phyloP scores from a whole-genome alignment of 768 basidiomycete species.

The Naganishia onofrii region DNA sequence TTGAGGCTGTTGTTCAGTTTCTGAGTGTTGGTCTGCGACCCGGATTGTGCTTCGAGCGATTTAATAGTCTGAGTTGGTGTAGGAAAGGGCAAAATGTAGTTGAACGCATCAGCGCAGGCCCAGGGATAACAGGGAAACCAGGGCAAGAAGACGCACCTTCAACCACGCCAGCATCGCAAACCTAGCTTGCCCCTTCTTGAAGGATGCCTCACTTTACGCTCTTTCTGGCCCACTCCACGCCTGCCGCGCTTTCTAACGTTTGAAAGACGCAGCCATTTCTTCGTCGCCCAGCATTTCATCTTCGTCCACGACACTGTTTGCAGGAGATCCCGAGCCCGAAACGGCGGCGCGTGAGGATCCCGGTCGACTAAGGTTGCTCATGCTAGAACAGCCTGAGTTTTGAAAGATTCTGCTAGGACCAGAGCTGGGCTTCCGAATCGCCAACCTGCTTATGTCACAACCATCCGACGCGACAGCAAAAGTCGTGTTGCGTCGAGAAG shows the following conservation, averaged over 20 bases:
- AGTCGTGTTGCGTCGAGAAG: not conserved
- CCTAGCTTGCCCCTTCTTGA: constrained; percentile 32
- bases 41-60: constrained; percentile 34
- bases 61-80: constrained; percentile 28
- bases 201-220: constrained; percentile 38
- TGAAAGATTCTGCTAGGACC: constrained; percentile 1
- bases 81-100: too few species aligned
- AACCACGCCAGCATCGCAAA: constrained; percentile 37
- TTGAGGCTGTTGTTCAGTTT: constrained; percentile 27
- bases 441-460: not conserved
- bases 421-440: too few species aligned
- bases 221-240: constrained; percentile 39
- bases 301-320: constrained; percentile 33
- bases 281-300: constrained; percentile 68
- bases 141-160: constrained; percentile 33
- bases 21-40: constrained; percentile 20
- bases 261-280: constrained; percentile 93
- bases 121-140: not conserved
- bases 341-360: not conserved
- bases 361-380: constrained; percentile 3
- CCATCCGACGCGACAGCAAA: not conserved
- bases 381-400: constrained; percentile 12
- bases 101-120: too few species aligned
- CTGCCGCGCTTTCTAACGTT: constrained; percentile 76
- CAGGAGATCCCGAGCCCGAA: constrained; percentile 26